phyloP scores from a whole-genome alignment of 345 rosid species.

The Stellera chamaejasme region DNA sequence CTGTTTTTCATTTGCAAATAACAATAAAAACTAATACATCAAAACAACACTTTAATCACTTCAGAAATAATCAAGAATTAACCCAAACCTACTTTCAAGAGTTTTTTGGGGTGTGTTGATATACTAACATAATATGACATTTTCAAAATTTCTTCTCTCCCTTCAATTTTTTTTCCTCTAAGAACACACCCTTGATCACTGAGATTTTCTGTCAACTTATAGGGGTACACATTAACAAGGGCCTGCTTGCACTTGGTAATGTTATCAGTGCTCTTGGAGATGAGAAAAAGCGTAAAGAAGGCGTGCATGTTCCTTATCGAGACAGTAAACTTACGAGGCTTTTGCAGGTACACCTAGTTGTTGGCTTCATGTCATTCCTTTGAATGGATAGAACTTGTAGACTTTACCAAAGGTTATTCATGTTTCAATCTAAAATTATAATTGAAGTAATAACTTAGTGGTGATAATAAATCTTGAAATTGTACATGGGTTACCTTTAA shows the following conservation, averaged over 20 bases:
- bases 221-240: constrained; percentile 98
- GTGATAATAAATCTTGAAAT: no score
- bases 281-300: constrained; percentile 94
- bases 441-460: no score
- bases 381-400: no score
- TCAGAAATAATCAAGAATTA: no score
- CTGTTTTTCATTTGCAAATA: no score
- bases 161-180: constrained; percentile 12
- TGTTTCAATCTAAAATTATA: no score
- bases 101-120: background rate
- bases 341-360: constrained; percentile 58
- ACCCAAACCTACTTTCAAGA: constrained; percentile 1
- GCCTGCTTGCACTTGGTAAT: constrained; percentile 98
- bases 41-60: no score
- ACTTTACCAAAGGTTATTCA: no score
- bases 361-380: background rate
- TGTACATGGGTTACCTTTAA: no score
- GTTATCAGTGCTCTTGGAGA: constrained; percentile 99
- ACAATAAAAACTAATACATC: no score
- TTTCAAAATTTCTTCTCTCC: background rate
- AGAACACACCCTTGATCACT: constrained; percentile 6
- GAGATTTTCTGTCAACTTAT: constrained; percentile 20
- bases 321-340: constrained; percentile 98
- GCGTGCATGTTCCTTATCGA: constrained; percentile 89
- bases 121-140: no score